A percentile compares a stretch with the other conserved stretches of the same genome.
These are phyloP conservation scores for Phytophthora crassamura DNA, from an alignment of 352 stramenopile genomes.

Conservation along the genomic window DNA sequence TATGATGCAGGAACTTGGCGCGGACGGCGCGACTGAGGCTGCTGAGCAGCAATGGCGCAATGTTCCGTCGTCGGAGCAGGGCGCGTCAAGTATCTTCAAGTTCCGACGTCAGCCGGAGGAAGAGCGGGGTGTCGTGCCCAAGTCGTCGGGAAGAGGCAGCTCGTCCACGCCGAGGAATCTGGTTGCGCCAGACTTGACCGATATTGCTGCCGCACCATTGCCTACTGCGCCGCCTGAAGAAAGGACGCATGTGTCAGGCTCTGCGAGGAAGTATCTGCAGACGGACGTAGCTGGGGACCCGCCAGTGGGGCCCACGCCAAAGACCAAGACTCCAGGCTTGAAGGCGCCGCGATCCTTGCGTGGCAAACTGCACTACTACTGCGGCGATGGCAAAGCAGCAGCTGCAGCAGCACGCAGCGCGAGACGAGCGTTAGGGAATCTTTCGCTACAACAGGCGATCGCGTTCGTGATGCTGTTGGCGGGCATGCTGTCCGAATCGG, in stretches of 20 bases:
- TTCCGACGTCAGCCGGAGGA: constrained; percentile 38
- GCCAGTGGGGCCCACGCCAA: constrained; percentile 5
- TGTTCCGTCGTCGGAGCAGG: constrained; percentile 5
- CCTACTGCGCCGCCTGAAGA: constrained; percentile 20
- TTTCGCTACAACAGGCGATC: constrained; percentile 62
- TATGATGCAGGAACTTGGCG: constrained; percentile 7
- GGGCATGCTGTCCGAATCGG: constrained; percentile 68
- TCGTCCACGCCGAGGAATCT: constrained; percentile 43
- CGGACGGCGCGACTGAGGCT: background rate
- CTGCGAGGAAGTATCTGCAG: constrained; percentile 33
- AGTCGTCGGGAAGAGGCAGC: constrained; percentile 28
- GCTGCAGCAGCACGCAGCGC: constrained; percentile 18
- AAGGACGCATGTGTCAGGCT: background rate
- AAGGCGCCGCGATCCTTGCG: constrained; percentile 34
- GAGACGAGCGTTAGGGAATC: constrained; percentile 42
- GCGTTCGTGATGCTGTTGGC: constrained; percentile 61
- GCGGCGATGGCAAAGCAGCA: constrained; percentile 16
- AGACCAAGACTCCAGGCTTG: constrained; percentile 7
- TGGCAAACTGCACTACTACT: constrained; percentile 38
- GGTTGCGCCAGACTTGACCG: constrained; percentile 42
- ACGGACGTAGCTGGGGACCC: constrained; percentile 1
- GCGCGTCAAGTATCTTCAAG: constrained; percentile 40
- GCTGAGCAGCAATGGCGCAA: constrained; percentile 9
- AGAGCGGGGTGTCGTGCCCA: constrained; percentile 15
- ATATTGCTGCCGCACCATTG: constrained; percentile 12